A percentile compares a stretch with the other conserved stretches of the same genome.
Conservation (phyloP, 129 eudicot species). For the Lactuca sativa region DNA sequence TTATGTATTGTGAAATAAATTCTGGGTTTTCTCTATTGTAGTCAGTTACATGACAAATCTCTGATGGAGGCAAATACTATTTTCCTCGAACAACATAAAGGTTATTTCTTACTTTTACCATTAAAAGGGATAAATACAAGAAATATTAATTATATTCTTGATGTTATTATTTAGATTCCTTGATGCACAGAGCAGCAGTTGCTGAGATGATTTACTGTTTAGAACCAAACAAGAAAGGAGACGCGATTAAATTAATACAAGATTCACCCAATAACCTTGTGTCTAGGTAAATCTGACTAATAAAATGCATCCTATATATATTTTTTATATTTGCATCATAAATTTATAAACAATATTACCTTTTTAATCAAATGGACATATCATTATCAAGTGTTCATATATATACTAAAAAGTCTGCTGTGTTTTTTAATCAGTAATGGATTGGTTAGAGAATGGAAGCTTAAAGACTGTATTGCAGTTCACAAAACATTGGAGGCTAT, state of each 20-base stretch:
- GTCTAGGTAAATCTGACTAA: constrained; percentile 37
- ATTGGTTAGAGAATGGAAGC: constrained; percentile 53
- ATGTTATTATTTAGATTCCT: constrained; percentile 60
- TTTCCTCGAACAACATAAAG: constrained; percentile 76
- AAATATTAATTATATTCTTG: neutral
- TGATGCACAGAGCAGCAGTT: constrained; percentile 89
- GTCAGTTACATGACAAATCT: constrained; percentile 78
- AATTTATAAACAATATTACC: too few relatives aligned
- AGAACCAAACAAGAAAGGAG: constrained; percentile 73
- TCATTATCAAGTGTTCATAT: neutral
- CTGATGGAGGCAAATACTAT: constrained; percentile 64
- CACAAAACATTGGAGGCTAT: constrained; percentile 54
- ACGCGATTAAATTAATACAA: constrained; percentile 70
- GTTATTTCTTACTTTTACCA: constrained; percentile 28
- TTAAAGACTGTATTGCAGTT: constrained; percentile 72
- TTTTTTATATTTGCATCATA: neutral
- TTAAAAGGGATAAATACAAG: neutral
- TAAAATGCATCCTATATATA: neutral
- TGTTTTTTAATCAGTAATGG: constrained; percentile 48
- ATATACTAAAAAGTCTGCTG: neutral
- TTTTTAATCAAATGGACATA: neutral
- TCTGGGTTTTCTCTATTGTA: constrained; percentile 26
- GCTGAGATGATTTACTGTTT: constrained; percentile 78
- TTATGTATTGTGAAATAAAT: neutral
- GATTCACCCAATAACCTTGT: constrained; percentile 53